Conservation (phyloP, 768 basidiomycete genomes). For the Rhodotorula babjevae region DNA sequence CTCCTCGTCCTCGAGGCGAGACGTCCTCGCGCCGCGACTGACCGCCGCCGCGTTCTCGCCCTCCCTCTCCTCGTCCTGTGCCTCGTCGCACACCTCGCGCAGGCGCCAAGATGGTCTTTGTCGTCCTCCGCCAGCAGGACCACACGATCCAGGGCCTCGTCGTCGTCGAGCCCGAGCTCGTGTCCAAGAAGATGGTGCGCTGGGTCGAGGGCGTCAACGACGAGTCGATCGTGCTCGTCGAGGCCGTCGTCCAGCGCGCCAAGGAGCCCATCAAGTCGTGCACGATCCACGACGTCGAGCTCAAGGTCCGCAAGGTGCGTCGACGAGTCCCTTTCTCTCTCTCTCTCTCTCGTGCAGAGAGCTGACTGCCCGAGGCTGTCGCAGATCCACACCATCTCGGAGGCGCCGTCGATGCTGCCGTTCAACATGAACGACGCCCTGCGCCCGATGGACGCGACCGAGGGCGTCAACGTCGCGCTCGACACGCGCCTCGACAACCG, state of each 20-base stretch:
- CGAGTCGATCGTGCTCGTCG: conserved; percentile 87
- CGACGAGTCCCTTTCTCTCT: background rate
- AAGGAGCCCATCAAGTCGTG: conserved; percentile 87
- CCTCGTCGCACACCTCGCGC: too few relatives aligned
- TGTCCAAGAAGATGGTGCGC: conserved; percentile 97
- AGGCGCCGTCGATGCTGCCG: conserved; percentile 70
- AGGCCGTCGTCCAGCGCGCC: conserved; percentile 72
- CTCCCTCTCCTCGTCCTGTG: too few relatives aligned
- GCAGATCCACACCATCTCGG: conserved; percentile 76
- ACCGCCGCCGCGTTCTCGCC: too few relatives aligned
- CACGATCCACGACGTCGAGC: conserved; percentile 76
- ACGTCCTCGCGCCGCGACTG: background rate
- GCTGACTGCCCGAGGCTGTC: background rate
- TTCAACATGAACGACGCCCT: conserved; percentile 91
- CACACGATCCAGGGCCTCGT: conserved; percentile 82
- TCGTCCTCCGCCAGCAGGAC: conserved; percentile 81
- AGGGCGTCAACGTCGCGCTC: conserved; percentile 62
- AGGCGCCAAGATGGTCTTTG: conserved; percentile 89
- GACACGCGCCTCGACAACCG: conserved; percentile 94
- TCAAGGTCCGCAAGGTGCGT: conserved; percentile 72
- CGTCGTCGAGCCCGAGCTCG: conserved; percentile 62
- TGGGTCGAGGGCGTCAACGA: conserved; percentile 71
- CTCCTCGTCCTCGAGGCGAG: too few relatives aligned
- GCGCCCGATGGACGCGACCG: conserved; percentile 69
- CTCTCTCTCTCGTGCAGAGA: background rate